phyloP scores from a whole-genome alignment of 352 stramenopile species.

The Globisporangium cystogenes region DNA sequence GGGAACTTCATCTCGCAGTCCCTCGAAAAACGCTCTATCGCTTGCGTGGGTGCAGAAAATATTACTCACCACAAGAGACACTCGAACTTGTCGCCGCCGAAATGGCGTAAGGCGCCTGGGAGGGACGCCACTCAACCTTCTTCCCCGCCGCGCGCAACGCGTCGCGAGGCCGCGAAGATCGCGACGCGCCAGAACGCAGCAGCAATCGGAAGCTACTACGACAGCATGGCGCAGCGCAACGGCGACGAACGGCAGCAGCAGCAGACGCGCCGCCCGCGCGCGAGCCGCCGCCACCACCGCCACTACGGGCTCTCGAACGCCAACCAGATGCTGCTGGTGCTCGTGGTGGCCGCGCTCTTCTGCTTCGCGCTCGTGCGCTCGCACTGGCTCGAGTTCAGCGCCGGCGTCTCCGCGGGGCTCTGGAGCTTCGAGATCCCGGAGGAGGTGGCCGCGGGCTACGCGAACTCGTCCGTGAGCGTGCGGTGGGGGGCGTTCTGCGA shows the following conservation, averaged over 20 bases:
- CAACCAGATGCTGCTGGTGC: conserved; percentile 77
- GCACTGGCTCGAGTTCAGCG: conserved; percentile 52
- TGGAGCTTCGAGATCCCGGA: conserved; percentile 34
- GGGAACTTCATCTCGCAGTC: not conserved
- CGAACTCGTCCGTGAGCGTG: conserved; percentile 24
- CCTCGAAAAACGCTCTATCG: not conserved
- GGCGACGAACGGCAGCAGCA: too few relatives aligned
- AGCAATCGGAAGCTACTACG: not conserved
- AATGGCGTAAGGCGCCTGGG: not conserved
- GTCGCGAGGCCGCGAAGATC: not conserved
- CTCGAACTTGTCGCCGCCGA: not conserved
- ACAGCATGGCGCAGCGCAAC: not conserved
- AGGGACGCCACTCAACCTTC: not conserved
- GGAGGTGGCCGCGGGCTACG: conserved; percentile 16
- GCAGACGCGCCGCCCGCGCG: not conserved
- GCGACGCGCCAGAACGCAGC: too few relatives aligned
- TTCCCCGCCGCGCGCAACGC: not conserved
- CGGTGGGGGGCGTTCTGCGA: conserved; percentile 57
- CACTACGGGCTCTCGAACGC: conserved; percentile 78
- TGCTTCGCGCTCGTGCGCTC: conserved; percentile 59
- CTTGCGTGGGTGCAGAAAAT: not conserved
- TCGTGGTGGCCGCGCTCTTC: conserved; percentile 43
- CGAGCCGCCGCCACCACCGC: conserved; percentile 36
- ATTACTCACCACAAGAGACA: not conserved
- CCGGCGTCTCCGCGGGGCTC: conserved; percentile 46